A percentile compares a stretch with the other conserved stretches of the same genome.
Evolutionary conservation across 495 filamentous ascomycete genomes (phyloP).

Genomic region (Aspergillus mulundensis): DNA sequence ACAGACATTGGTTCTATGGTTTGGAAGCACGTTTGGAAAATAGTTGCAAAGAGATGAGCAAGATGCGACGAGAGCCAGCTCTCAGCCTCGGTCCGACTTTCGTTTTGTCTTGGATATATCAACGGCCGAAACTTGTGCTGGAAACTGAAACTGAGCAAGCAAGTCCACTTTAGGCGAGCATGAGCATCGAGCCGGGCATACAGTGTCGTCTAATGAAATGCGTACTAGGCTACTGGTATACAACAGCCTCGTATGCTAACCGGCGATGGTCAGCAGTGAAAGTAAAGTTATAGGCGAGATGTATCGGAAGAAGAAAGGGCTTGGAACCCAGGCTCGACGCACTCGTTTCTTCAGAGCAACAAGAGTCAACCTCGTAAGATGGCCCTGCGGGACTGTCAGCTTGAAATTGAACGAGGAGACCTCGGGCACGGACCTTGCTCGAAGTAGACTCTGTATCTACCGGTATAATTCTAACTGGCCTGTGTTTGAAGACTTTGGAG

Average conservation of each 20-base stretch:
- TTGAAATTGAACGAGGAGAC: background rate
- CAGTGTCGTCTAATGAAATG: background rate
- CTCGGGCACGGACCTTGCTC: background rate
- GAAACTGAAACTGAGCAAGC: background rate
- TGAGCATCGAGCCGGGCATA: background rate
- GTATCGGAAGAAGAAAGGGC: background rate
- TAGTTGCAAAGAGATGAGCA: slow-evolving; percentile 6
- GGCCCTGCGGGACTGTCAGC: background rate
- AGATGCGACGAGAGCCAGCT: slow-evolving; percentile 37
- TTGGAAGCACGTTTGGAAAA: background rate
- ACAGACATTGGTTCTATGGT: slow-evolving; percentile 24
- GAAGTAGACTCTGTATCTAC: background rate
- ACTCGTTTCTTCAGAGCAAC: background rate
- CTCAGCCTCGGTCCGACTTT: slow-evolving; percentile 13
- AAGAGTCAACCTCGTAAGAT: background rate
- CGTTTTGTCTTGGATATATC: background rate
- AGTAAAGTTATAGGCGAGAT: background rate
- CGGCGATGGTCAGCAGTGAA: background rate
- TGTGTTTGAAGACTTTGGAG: slow-evolving; percentile 2
- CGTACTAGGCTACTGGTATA: background rate
- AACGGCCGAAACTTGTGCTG: background rate
- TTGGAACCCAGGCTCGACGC: background rate
- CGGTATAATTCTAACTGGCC: slow-evolving; percentile 9
- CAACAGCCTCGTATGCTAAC: background rate
- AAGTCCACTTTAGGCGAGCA: background rate